Conservation (phyloP, 305 asterid genomes). For the Stenogyne calaminthoides region DNA sequence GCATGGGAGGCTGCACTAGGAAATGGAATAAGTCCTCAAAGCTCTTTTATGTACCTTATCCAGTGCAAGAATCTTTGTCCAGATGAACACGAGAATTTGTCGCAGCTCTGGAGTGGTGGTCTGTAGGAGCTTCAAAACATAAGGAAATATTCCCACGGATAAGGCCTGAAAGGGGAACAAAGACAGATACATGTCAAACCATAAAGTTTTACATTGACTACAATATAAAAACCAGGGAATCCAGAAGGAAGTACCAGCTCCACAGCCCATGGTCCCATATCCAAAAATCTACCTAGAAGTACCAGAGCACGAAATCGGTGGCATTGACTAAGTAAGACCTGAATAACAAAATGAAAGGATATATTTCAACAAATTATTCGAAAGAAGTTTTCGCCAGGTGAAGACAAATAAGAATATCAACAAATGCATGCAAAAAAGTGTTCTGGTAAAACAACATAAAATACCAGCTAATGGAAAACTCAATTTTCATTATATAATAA, state of each 20-base stretch:
- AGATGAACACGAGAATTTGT: slow-evolving; percentile 96
- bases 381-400: background rate
- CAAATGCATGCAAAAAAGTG: background rate
- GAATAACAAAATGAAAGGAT: slow-evolving; percentile 27
- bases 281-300: slow-evolving; percentile 98
- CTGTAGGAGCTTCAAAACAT: slow-evolving; percentile 92
- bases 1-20: slow-evolving; percentile 10
- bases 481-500: slow-evolving; percentile 7
- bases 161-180: slow-evolving; percentile 64
- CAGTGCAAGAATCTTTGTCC: slow-evolving; percentile 97
- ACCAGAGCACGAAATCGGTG: slow-evolving; percentile 99
- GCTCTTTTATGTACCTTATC: slow-evolving; percentile 67
- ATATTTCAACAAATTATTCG: slow-evolving; percentile 1
- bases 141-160: slow-evolving; percentile 98
- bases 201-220: slow-evolving; percentile 18
- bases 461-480: slow-evolving; percentile 11
- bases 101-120: slow-evolving; percentile 95
- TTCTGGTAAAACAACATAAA: background rate
- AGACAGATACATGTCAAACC: slow-evolving; percentile 18
- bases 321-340: slow-evolving; percentile 99
- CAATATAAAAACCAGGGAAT: slow-evolving; percentile 16
- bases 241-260: slow-evolving; percentile 73
- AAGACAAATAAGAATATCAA: slow-evolving; percentile 3
- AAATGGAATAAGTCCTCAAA: slow-evolving; percentile 4
- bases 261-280: slow-evolving; percentile 99